These are phyloP conservation scores for Vitis hybrid DNA, from an alignment of 177 flowering plant species.

Conservation along the genomic window DNA sequence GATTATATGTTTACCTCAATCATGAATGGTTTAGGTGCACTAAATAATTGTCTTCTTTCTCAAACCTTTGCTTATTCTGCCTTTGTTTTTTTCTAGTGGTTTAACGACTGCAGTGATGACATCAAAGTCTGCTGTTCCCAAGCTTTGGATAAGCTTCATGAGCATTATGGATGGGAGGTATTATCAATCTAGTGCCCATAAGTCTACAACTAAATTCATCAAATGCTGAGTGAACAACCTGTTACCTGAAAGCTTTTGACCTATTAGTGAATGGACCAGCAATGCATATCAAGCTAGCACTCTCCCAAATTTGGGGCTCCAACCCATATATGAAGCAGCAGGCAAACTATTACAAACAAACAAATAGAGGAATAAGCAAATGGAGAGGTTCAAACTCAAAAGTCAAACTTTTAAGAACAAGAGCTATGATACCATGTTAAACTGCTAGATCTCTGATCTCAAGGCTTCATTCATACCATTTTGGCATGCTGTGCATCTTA, in stretches of 20 bases:
- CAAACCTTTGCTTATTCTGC: conserved; percentile 6
- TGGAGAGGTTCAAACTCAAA: too few species aligned
- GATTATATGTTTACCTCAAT: not conserved
- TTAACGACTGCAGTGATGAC: conserved; percentile 76
- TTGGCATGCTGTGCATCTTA: not conserved
- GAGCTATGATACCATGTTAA: too few species aligned
- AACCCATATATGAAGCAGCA: too few species aligned
- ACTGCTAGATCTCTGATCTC: too few species aligned
- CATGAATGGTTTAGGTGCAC: not conserved
- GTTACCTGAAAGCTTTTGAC: not conserved
- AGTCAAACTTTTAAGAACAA: too few species aligned
- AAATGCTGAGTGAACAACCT: not conserved
- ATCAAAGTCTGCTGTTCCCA: conserved; percentile 59
- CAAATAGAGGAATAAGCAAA: too few species aligned
- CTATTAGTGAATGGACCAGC: too few species aligned
- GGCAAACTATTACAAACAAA: too few species aligned
- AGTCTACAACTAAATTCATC: not conserved
- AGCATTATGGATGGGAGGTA: conserved; percentile 82
- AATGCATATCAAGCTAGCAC: too few species aligned
- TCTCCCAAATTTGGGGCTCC: too few species aligned
- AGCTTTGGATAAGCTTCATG: conserved; percentile 55
- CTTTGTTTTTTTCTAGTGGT: conserved; percentile 58
- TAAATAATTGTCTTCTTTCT: not conserved
- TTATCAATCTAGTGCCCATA: not conserved
- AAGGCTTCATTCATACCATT: too few species aligned